phyloP scores from a whole-genome alignment of 2,329 filamentous ascomycete genomes.

The Trichoderma sp. region DNA sequence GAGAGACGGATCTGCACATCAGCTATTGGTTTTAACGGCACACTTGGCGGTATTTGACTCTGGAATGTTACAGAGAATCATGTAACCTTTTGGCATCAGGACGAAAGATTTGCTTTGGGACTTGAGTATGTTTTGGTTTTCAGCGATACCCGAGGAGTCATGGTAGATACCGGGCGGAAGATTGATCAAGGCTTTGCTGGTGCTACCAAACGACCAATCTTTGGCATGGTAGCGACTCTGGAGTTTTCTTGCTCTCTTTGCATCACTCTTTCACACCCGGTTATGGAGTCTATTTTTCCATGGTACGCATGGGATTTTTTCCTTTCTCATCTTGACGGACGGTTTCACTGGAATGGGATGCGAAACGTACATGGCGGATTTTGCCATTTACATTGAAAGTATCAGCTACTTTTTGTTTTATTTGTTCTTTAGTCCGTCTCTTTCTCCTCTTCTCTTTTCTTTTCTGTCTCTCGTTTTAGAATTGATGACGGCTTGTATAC shows the following conservation, averaged over 20 bases:
- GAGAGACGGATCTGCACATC: slow-evolving; percentile 30
- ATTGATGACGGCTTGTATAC: slow-evolving; percentile 15
- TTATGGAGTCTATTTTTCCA: background rate
- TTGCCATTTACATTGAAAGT: slow-evolving; percentile 12
- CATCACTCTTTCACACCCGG: background rate
- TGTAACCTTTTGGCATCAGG: slow-evolving; percentile 36
- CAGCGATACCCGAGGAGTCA: slow-evolving; percentile 41
- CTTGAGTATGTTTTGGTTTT: slow-evolving; percentile 39
- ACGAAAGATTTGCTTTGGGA: slow-evolving; percentile 37
- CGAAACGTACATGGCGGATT: slow-evolving; percentile 18
- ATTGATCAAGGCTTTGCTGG: background rate
- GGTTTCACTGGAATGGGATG: slow-evolving; percentile 3
- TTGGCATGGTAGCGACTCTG: slow-evolving; percentile 10
- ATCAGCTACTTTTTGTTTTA: slow-evolving; percentile 13
- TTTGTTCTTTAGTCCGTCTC: background rate
- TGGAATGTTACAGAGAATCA: slow-evolving; percentile 32
- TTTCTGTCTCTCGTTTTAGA: background rate
- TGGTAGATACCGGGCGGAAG: slow-evolving; percentile 30
- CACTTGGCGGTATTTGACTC: slow-evolving; percentile 33
- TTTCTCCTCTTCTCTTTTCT: background rate
- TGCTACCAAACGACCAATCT: slow-evolving; percentile 10
- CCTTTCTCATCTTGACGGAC: background rate
- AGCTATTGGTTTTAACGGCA: slow-evolving; percentile 29
- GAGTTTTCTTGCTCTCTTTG: background rate
- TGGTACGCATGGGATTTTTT: background rate